These are phyloP conservation scores for Medicago arabica DNA, from an alignment of 306 rosid genomes.

Conservation along the genomic window DNA sequence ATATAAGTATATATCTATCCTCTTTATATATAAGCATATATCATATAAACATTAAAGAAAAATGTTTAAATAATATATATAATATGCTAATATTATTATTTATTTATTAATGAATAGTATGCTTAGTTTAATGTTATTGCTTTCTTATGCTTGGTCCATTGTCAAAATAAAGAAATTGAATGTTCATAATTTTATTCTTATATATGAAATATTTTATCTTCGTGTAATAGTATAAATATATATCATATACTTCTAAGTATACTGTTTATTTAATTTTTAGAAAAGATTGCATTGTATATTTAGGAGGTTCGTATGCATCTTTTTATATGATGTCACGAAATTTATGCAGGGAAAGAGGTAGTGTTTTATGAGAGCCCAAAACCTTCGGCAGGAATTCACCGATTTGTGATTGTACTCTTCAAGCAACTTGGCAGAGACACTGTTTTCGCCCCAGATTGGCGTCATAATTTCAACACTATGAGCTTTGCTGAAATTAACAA, in stretches of 20 bases:
- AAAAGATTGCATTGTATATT: neutral
- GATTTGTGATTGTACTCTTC: slow-evolving; percentile 64
- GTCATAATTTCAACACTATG: slow-evolving; percentile 78
- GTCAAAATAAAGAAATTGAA: no score
- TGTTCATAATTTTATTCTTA: neutral
- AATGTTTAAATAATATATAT: no score
- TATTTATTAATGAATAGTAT: no score
- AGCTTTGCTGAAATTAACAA: slow-evolving; percentile 73
- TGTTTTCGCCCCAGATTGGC: slow-evolving; percentile 86
- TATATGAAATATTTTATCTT: neutral
- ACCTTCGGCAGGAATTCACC: slow-evolving; percentile 80
- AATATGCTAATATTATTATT: no score
- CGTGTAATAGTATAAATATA: no score
- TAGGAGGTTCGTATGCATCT: neutral
- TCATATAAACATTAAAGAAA: no score
- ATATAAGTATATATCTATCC: no score
- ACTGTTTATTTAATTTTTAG: neutral
- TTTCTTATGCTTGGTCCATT: no score
- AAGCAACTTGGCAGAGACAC: slow-evolving; percentile 88
- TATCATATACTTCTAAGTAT: neutral
- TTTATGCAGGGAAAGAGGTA: slow-evolving; percentile 42
- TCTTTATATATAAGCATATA: no score
- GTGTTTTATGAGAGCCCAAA: slow-evolving; percentile 62
- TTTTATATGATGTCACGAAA: neutral
- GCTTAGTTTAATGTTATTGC: no score